Conservation (phyloP, 148 eudicot genomes). For the Beta vulgaris region DNA sequence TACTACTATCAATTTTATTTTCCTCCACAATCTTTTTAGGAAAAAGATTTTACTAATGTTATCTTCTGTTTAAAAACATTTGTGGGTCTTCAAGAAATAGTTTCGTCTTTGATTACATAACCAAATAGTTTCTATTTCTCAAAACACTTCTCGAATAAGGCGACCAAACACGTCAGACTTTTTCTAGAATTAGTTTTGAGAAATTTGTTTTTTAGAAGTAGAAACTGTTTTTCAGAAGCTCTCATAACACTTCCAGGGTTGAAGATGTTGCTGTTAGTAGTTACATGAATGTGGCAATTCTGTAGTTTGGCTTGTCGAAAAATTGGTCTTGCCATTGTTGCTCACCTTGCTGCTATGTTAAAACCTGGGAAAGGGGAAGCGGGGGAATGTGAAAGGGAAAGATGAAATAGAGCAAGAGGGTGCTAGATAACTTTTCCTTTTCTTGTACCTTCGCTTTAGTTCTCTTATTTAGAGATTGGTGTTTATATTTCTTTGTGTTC, state of each 20-base stretch:
- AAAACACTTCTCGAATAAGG: no score
- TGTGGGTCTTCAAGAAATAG: background rate
- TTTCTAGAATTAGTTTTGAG: no score
- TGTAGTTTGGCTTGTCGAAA: no score
- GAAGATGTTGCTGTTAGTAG: background rate
- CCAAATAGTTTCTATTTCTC: no score
- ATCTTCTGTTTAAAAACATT: background rate
- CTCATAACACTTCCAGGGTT: background rate
- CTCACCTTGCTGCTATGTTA: background rate
- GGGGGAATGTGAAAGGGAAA: background rate
- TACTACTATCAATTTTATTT: no score
- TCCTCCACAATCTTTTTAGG: no score
- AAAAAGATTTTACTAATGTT: no score
- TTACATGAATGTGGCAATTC: background rate
- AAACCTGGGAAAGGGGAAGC: background rate
- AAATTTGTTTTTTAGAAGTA: no score
- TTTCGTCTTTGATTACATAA: background rate
- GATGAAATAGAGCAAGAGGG: background rate
- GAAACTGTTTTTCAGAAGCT: background rate
- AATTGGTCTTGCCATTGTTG: no score
- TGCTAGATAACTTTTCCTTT: background rate
- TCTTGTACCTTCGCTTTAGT: background rate
- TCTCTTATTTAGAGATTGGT: background rate
- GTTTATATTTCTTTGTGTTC: background rate
- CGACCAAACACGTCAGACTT: no score